Base-by-base conservation (phyloP, 2,329 filamentous ascomycete genomes). In the Taxawa tesnikishii region DNA sequence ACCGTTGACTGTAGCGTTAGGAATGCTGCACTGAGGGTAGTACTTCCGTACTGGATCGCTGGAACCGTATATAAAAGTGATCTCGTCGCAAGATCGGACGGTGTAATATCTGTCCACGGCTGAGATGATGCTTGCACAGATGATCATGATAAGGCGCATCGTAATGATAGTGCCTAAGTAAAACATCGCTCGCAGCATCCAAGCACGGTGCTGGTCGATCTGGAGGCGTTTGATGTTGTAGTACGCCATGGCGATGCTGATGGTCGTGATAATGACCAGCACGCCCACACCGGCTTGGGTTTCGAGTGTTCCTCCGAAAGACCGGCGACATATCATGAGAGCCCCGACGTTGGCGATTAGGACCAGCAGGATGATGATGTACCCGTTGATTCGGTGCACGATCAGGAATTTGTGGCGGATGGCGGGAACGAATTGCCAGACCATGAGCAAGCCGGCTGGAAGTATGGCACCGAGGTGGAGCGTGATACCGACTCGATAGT, bases 161-260 rank as follows among this genome's bases (percentile, higher is more conserved):
- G 70, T 71, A 38, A 75, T 60, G 38, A 75, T 69, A 3, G 55
- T 51, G 3, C 60, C 60, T n/a, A 56, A 60, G 62, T 67, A 41
- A 3, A 37, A 39, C 45, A 39, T 45, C 7, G 41, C 59, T 14
- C 73, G 50, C 17, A 78, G 43, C 73, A 77, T 78, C 73, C 72
- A 78, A 3, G 69, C 68, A 2, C 73, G 61, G 38, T 78, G 73
- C 43, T 76, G 65, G 18, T 76, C 70, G 29, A 80, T 70, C 44
- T 76, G 72, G 2, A 76, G 49, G 2, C 58, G 54, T 47, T 70
- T 75, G 48, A 78, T 65, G 39, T 75, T 75, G 46, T 66, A 55
- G 18, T 63, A 65, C 1, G 70, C 67, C 26, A 75, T 37, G 1
- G 45, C 38, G 15, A 70, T 47, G 7, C 60, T 56, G 2, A 48